These are phyloP conservation scores for Phytophthora chlamydospora DNA, from an alignment of 352 stramenopile species.

Conservation along the genomic window DNA sequence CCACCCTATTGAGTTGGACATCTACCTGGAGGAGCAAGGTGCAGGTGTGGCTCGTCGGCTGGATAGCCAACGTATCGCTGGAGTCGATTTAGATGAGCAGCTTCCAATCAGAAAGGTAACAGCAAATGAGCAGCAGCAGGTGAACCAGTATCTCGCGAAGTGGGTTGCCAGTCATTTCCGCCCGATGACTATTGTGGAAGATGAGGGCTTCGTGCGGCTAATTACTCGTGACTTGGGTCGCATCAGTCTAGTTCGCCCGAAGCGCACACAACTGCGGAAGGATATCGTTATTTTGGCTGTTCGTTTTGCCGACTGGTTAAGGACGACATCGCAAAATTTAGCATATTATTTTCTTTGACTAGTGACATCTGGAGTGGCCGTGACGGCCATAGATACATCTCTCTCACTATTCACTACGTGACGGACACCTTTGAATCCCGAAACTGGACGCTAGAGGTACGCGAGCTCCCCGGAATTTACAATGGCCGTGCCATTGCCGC, in stretches of 20 bases:
- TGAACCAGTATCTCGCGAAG: no score
- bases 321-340: no score
- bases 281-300: no score
- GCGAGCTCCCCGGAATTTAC: conserved; percentile 9
- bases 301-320: no score
- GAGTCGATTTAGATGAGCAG: neutral
- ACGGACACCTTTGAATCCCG: neutral
- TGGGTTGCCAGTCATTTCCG: no score
- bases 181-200: no score
- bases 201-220: no score
- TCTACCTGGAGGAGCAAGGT: neutral
- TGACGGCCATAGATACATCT: neutral
- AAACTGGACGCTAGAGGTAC: neutral
- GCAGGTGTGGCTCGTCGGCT: neutral
- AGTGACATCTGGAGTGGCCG: conserved; percentile 4
- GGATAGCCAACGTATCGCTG: neutral
- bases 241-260: no score
- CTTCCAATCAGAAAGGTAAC: no score
- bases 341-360: conserved; percentile 1
- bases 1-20: neutral
- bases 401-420: conserved; percentile 1
- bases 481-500: conserved; percentile 5
- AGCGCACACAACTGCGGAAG: no score
- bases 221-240: no score
- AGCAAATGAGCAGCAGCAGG: no score